Evolutionary conservation across 1,284 basidiomycete genomes (phyloP).

Genomic region (Crepidotus sp.): DNA sequence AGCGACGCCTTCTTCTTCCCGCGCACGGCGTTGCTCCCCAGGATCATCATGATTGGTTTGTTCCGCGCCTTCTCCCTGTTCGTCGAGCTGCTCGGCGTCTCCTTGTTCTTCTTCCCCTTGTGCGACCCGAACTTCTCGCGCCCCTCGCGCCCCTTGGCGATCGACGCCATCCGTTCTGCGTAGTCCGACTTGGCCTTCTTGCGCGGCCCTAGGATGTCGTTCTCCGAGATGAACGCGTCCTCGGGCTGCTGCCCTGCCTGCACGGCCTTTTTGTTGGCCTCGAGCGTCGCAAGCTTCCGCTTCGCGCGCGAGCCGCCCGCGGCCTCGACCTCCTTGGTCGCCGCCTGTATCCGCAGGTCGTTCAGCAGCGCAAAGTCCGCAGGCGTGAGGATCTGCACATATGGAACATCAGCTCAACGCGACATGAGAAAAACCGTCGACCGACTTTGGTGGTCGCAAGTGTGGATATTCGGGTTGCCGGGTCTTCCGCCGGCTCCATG

Average conservation of each 20-base stretch:
- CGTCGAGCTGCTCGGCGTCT: slow-evolving; percentile 70
- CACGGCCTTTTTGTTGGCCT: slow-evolving; percentile 54
- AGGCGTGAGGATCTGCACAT: slow-evolving; percentile 83
- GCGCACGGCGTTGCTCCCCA: slow-evolving; percentile 64
- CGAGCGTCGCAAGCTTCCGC: slow-evolving; percentile 77
- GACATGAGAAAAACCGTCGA: background rate
- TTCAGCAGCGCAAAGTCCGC: slow-evolving; percentile 94
- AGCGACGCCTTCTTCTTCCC: slow-evolving; percentile 86
- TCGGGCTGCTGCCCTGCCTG: slow-evolving; percentile 36
- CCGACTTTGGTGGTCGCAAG: slow-evolving; percentile 73
- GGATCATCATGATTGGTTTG: slow-evolving; percentile 91
- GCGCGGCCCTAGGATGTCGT: slow-evolving; percentile 86
- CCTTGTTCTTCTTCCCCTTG: slow-evolving; percentile 86
- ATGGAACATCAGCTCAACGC: background rate
- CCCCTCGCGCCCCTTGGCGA: slow-evolving; percentile 90
- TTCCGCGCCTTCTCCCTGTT: slow-evolving; percentile 86
- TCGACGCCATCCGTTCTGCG: slow-evolving; percentile 87
- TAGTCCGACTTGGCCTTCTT: slow-evolving; percentile 95
- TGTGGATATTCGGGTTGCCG: slow-evolving; percentile 40
- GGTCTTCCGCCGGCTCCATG: slow-evolving; percentile 19
- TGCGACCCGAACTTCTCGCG: slow-evolving; percentile 89
- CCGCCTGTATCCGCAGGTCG: slow-evolving; percentile 80
- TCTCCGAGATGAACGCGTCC: slow-evolving; percentile 76
- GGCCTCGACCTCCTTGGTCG: slow-evolving; percentile 62
- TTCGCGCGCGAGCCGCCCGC: slow-evolving; percentile 75